Evolutionary conservation across 192 early-diverging fungal genomes (phyloP).

Genomic region (Glomus cerebriforme): DNA sequence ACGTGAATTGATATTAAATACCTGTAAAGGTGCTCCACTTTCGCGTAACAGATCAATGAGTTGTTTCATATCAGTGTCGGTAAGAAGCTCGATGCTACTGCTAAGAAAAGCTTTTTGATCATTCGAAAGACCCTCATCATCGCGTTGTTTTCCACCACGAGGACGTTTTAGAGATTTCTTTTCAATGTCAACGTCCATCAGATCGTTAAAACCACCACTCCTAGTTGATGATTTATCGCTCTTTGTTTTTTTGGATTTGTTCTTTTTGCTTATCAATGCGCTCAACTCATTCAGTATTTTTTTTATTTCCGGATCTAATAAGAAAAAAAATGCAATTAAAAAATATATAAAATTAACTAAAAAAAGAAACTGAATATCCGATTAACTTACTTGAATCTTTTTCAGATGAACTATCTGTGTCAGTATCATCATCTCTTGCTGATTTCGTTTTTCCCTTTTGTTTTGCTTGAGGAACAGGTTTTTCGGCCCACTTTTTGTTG

Average conservation of each 20-base stretch:
- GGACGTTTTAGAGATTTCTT: slow-evolving; percentile 34
- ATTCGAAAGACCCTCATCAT: slow-evolving; percentile 65
- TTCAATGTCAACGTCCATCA: slow-evolving; percentile 23
- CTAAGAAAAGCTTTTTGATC: slow-evolving; percentile 89
- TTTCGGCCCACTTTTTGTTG: slow-evolving; percentile 63
- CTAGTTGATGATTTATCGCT: not conserved
- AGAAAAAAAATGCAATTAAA: not conserved
- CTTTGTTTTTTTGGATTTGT: not conserved
- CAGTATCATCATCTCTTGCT: slow-evolving; percentile 29
- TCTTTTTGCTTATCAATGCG: slow-evolving; percentile 27
- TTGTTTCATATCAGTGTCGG: slow-evolving; percentile 63
- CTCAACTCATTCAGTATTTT: not conserved
- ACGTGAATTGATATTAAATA: slow-evolving; percentile 10
- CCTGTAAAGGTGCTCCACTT: slow-evolving; percentile 62
- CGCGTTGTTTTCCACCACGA: slow-evolving; percentile 43
- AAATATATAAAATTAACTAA: not conserved
- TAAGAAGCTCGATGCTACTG: slow-evolving; percentile 63
- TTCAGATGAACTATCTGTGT: slow-evolving; percentile 36
- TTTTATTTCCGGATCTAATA: not conserved
- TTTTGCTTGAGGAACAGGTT: slow-evolving; percentile 36
- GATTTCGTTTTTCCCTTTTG: slow-evolving; percentile 29
- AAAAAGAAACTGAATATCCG: not conserved
- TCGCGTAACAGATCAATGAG: slow-evolving; percentile 76
- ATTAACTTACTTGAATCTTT: slow-evolving; percentile 34
- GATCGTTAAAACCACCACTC: not conserved